Evolutionary conservation across 495 filamentous ascomycete species (phyloP).

Genomic region (Aspergillus haitiensis): DNA sequence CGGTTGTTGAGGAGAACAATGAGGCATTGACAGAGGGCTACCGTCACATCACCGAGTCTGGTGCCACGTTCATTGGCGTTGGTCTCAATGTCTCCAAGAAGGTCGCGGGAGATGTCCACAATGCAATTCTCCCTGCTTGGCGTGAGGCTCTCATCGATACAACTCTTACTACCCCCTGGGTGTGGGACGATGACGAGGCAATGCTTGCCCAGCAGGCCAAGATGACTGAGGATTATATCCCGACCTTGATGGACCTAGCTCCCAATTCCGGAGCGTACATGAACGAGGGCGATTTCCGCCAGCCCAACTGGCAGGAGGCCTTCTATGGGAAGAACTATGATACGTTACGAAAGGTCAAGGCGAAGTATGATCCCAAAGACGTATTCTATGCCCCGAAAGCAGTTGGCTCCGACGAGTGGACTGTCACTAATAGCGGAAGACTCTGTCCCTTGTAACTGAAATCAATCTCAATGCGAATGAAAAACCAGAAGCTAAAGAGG

Average conservation of each 20-base stretch:
- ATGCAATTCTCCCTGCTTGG: conserved; percentile 60
- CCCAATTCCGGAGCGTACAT: conserved; percentile 41
- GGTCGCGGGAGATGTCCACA: conserved; percentile 49
- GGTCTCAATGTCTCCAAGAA: conserved; percentile 40
- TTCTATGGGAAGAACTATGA: conserved; percentile 56
- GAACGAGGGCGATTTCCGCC: conserved; percentile 49
- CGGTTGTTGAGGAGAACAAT: conserved; percentile 51
- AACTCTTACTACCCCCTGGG: conserved; percentile 41
- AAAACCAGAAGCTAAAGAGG: no score
- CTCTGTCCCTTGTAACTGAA: conserved; percentile 27
- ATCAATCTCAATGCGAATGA: no score
- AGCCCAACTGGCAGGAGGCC: conserved; percentile 50
- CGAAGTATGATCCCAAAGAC: conserved; percentile 55
- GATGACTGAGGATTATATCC: conserved; percentile 44
- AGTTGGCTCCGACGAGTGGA: conserved; percentile 63
- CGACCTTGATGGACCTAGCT: conserved; percentile 41
- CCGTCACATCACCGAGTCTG: conserved; percentile 41
- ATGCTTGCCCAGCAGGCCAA: conserved; percentile 39
- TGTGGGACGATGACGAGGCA: conserved; percentile 37
- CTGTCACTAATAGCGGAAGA: conserved; percentile 31
- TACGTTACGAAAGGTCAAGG: conserved; percentile 41
- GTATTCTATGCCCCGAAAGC: conserved; percentile 60
- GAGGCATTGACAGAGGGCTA: conserved; percentile 41
- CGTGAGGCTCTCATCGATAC: conserved; percentile 52
- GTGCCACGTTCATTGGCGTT: conserved; percentile 48